Evolutionary conservation across 768 basidiomycete species (phyloP), one percentile per base, ranked within the genome.

Genomic region (Panaeolus cyanescens): DNA sequence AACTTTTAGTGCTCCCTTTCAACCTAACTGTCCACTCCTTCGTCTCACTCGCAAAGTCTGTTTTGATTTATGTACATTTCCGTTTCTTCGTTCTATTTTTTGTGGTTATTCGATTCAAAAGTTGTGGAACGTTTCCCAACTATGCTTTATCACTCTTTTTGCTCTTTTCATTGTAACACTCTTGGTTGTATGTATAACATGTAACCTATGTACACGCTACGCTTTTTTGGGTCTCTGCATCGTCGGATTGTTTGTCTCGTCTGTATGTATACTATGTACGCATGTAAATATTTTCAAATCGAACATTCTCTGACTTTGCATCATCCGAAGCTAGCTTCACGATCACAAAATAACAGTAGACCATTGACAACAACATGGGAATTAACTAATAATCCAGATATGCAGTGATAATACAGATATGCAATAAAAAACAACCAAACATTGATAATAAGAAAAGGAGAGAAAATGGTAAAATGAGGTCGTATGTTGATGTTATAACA

Each of bases 351-450:
- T n/a, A n/a, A n/a, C n/a, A n/a, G n/a, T n/a, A n/a, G n/a, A n/a
- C n/a, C n/a, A n/a, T n/a, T n/a, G n/a, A n/a, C 20, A 50, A 30
- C 45, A 39, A 39, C 37, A 39, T 39, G 30, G 25, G 45, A 50
- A 50, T 50, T 50, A 28, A 50, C 45, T 50, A 50, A 50, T 28
- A 50, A 50, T 50, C 45, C 45, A 50, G 45, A 50, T 25, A 50
- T 50, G 45, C 45, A 50, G 45, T 50, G 45, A 50, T 50, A 50
- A 50, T 50, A 50, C 45, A 50, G 45, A 50, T 50, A 50, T 50
- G 45, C 45, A 50, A 50, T 50, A 50, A 50, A 42, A 50, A 50
- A 28, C 45, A 50, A 50, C 45, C 45, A 50, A 50, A 50, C n/a
- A 50, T 50, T 50, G 45, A 30, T 28, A 28, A 50, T 50, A 50